A percentile compares a stretch with the other conserved stretches of the same genome.
phyloP scores from a whole-genome alignment of 2,329 filamentous ascomycete species.

The Cordyceps sp. region DNA sequence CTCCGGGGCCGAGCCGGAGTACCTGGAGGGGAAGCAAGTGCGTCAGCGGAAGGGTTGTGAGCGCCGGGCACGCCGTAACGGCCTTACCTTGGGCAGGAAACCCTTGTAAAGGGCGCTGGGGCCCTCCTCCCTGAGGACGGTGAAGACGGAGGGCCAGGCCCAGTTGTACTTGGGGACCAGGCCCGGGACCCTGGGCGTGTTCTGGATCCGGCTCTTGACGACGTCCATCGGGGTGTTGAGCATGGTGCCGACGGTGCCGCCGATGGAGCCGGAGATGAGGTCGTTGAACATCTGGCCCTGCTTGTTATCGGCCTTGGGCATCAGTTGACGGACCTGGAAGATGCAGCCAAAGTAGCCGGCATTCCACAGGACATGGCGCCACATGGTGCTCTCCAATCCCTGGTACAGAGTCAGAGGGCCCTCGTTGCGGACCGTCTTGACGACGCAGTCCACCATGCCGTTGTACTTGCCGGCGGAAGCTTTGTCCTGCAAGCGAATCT shows the following conservation, averaged over 20 bases:
- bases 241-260: constrained; percentile 77
- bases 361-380: constrained; percentile 86
- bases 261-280: constrained; percentile 68
- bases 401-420: constrained; percentile 86
- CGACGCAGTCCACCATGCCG: constrained; percentile 64
- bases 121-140: constrained; percentile 85
- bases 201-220: constrained; percentile 96
- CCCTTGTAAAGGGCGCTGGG: constrained; percentile 91
- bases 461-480: constrained; percentile 79
- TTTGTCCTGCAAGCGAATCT: constrained; percentile 94
- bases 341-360: constrained; percentile 96
- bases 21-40: constrained; percentile 11
- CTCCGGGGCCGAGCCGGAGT: constrained; percentile 35
- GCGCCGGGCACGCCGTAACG: too few species aligned
- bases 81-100: constrained; percentile 87
- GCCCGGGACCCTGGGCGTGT: constrained; percentile 71
- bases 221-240: constrained; percentile 95
- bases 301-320: constrained; percentile 73
- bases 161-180: constrained; percentile 91
- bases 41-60: not conserved
- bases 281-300: constrained; percentile 71
- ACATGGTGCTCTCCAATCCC: constrained; percentile 89
- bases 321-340: constrained; percentile 78
- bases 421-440: constrained; percentile 70
- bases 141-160: constrained; percentile 77